Evolutionary conservation across 2,329 filamentous ascomycete species (phyloP).

Genomic region (Sporothrix dimorphospora): DNA sequence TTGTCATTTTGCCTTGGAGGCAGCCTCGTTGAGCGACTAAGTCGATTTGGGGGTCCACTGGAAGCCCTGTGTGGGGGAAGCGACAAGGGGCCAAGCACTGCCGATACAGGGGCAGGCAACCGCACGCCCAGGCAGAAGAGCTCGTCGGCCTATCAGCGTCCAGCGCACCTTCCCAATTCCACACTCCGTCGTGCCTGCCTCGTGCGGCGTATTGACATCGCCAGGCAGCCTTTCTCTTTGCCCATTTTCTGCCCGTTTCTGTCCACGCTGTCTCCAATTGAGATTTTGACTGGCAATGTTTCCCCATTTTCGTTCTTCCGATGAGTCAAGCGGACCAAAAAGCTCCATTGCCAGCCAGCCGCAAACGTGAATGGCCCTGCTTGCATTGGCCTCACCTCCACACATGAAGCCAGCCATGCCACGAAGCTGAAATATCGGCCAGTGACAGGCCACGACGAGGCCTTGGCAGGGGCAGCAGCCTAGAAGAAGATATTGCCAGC

Average conservation of each 20-base stretch:
- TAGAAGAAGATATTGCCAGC: background rate
- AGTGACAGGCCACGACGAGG: background rate
- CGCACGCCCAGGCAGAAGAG: background rate
- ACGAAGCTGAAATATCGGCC: background rate
- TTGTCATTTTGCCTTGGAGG: background rate
- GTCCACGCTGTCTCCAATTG: background rate
- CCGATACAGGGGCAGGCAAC: background rate
- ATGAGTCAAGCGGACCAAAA: constrained; percentile 2
- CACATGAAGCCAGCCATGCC: background rate
- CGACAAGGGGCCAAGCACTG: background rate
- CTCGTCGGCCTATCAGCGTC: background rate
- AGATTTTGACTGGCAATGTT: too few species aligned
- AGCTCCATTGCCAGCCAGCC: background rate
- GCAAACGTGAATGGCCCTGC: background rate
- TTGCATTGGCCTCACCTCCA: background rate
- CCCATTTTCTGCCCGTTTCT: too few species aligned
- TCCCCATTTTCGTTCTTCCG: background rate
- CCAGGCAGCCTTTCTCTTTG: background rate
- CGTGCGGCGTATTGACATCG: background rate
- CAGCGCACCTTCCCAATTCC: background rate
- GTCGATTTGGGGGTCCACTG: background rate
- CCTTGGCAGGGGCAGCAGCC: constrained; percentile 4
- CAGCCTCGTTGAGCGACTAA: background rate
- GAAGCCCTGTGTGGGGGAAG: background rate
- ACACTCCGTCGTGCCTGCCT: background rate